A percentile compares a stretch with the other conserved stretches of the same genome.
phyloP scores from a whole-genome alignment of 208 protist genomes.

The Leishmania tarentolae region DNA sequence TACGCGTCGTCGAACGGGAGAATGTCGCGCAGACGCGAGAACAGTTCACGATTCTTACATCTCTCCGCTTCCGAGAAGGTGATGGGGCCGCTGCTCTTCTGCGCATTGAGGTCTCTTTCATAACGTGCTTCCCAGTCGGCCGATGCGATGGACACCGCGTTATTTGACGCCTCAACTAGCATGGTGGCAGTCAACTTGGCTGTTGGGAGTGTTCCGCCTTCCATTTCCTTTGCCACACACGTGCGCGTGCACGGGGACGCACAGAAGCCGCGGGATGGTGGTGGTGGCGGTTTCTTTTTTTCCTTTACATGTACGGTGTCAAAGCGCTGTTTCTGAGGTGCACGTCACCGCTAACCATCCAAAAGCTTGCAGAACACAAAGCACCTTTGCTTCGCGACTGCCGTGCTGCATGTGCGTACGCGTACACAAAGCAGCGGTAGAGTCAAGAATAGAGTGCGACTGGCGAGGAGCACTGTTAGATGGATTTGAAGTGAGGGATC shows the following conservation, averaged over 20 bases:
- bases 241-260: neutral
- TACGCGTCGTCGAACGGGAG: conserved; percentile 70
- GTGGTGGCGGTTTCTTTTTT: neutral
- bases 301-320: neutral
- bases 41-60: conserved; percentile 65
- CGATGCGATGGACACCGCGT: neutral
- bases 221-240: neutral
- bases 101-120: conserved; percentile 33
- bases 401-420: neutral
- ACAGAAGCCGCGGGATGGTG: neutral
- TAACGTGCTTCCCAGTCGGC: conserved; percentile 48
- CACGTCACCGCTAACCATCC: neutral
- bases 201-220: neutral
- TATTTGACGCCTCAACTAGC: neutral
- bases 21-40: conserved; percentile 37
- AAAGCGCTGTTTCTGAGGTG: neutral
- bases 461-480: neutral
- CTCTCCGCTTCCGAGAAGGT: conserved; percentile 52
- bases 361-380: neutral
- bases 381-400: neutral
- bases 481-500: neutral
- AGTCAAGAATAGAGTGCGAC: neutral
- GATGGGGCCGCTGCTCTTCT: conserved; percentile 44
- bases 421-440: neutral
- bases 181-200: neutral